phyloP scores from a whole-genome alignment of 345 rosid genomes.

The Abelmoschus esculentus region DNA sequence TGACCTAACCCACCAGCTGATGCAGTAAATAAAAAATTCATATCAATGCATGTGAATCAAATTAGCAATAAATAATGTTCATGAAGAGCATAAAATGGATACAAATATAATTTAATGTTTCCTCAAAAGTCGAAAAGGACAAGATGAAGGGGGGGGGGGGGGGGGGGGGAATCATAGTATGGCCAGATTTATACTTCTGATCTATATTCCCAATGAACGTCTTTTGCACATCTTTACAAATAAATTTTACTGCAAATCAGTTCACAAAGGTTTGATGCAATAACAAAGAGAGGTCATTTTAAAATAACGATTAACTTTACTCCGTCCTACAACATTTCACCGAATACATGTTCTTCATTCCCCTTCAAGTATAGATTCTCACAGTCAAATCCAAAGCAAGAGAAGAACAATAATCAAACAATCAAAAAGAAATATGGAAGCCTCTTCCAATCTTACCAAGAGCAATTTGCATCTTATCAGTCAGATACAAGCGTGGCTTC shows the following conservation, averaged over 20 bases:
- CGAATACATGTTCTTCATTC: background rate
- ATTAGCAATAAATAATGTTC: slow-evolving; percentile 41
- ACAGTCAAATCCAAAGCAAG: background rate
- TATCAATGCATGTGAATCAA: slow-evolving; percentile 19
- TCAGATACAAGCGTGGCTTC: slow-evolving; percentile 73
- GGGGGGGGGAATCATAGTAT: background rate
- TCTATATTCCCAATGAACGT: slow-evolving; percentile 16
- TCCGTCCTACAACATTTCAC: background rate
- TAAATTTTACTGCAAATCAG: background rate
- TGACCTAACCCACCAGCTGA: slow-evolving; percentile 99
- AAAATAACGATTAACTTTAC: background rate
- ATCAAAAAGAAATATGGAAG: slow-evolving; percentile 2
- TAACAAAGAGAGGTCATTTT: background rate
- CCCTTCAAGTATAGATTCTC: background rate
- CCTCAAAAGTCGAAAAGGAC: background rate
- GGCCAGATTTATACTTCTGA: background rate
- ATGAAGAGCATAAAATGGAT: slow-evolving; percentile 32
- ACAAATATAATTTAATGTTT: slow-evolving; percentile 1
- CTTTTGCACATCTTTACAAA: slow-evolving; percentile 9
- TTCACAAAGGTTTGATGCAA: background rate
- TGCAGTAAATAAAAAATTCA: slow-evolving; percentile 13
- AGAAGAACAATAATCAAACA: background rate
- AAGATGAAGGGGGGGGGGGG: background rate
- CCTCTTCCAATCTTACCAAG: slow-evolving; percentile 44
- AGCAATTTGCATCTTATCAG: slow-evolving; percentile 92